Base-by-base conservation (phyloP, 495 filamentous ascomycete genomes). In the Hypoxylon intermedium region DNA sequence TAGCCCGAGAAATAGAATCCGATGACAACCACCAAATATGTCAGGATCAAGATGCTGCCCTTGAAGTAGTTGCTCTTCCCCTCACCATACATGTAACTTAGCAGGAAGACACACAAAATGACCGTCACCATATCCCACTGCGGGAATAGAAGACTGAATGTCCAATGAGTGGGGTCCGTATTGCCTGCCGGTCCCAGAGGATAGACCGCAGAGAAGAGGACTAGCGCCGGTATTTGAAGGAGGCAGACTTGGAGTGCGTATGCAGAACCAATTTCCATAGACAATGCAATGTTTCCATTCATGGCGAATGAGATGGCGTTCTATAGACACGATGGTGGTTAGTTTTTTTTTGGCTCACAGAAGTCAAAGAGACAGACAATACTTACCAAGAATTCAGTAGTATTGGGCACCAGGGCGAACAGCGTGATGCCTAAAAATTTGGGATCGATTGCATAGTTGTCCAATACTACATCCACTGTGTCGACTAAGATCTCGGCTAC, bases 41-140 rank as follows among this genome's bases (percentile, higher is more conserved):
- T 93, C 21, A 99, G 80, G 53, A 98, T 85, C 44, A 99, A 83
- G 65, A 97, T 96, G 56, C 91, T 96, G 42, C 94, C 94, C 74
- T 87, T 92, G 83, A 92, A 92, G 75, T 92, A 92, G 72, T 92
- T 92, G 75, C 89, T 91, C 82, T 99, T 99, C 43, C 94, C 94
- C 75, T 99, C 94, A 55, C 95, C 93, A 58, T 98, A 96, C 81
- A 99, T 93, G 75, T 98, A 96, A 50, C 91, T 95, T 33, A 99
- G 83, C 31, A 99, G 77, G 80, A 99, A 98, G 26, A 99, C 93
- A 70, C 95, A 98, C 43, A 99, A 82, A 50, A 97, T 97, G 34
- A 98, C 93, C 21, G 92, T 96, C 31, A 97, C 87, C 89, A 99
- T 92, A 69, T 99, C 94, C 94, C 94, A 99, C 71, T 98, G 94